These are phyloP conservation scores for Aspergillus ostianus DNA, from an alignment of 495 filamentous ascomycete genomes.

Conservation along the genomic window DNA sequence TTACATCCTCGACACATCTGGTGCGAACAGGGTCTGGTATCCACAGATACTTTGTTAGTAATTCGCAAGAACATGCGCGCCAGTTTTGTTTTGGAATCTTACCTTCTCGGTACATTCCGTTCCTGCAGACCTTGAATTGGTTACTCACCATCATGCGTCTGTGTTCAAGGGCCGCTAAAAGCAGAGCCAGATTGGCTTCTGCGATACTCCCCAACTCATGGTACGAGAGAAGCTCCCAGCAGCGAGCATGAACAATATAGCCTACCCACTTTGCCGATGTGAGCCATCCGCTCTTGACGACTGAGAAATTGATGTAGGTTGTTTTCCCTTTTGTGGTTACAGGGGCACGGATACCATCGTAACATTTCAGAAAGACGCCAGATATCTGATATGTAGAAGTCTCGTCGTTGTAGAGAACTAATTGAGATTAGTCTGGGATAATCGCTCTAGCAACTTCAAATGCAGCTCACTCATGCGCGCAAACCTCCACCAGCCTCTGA, in stretches of 20 bases:
- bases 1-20: background rate
- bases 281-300: background rate
- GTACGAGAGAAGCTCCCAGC: background rate
- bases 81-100: too few species aligned
- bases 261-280: background rate
- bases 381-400: too few species aligned
- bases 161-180: background rate
- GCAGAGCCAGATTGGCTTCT: background rate
- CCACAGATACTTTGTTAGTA: background rate
- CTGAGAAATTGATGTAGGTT: too few species aligned
- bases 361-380: too few species aligned
- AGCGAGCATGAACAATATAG: background rate
- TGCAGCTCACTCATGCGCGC: too few species aligned
- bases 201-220: background rate
- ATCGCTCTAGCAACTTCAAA: too few species aligned
- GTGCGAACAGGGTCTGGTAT: background rate
- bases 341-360: too few species aligned
- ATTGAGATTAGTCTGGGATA: too few species aligned
- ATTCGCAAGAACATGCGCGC: too few species aligned
- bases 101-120: background rate
- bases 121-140: background rate
- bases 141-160: background rate
- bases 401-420: too few species aligned
- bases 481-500: too few species aligned
- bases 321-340: background rate